Base-by-base conservation (phyloP, 176 grass and related monocot species). In the Phyllostachys edulis region DNA sequence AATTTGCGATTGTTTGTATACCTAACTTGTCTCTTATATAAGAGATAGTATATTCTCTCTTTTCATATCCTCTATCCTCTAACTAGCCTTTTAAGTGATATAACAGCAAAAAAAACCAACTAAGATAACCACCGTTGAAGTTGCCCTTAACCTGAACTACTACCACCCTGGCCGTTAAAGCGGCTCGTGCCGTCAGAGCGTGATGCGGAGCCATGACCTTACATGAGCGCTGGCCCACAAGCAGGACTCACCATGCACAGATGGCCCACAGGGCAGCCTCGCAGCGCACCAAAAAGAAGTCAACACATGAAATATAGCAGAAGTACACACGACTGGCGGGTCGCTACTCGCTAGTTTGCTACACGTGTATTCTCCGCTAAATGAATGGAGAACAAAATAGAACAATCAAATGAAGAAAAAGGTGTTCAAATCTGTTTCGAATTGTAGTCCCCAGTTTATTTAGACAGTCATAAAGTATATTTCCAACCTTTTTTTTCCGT, bases 271-370 rank as follows among this genome's bases (percentile, higher is more conserved):
- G 0, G 12, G 69, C 61, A 84, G 69, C 32, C 40, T 51, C 66
- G 12, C 10, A 5, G 37, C 9, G 65, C 73, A 37, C 21, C 20
- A 5, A 46, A 67, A 57, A 59, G 37, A 47, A 8, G 55, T 23
- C 56, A 27, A 61, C 84, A 90, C 88, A 90, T 90, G 88, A 90
- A 90, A 87, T 90, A 87, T 87, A 78, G 84, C 42, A 73, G 59
- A 77, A 67, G 79, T 68, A 79, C 73, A 37, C 40, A 67, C 6
- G 14, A 0, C 1, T 16, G 5, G 4, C 26, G 61, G 61, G 6
- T 51, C 18, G 52, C 52, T 29, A n/a, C n/a, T n/a, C n/a, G n/a
- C n/a, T 26, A 62, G 11, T 61, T 66, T 15, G 61, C 61, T 63
- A 26, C 24, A 70, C 51, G 64, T 60, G 51, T 20, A 5, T 26